phyloP scores from a whole-genome alignment of 805 yeast species.

The Candida jianshihensis region DNA sequence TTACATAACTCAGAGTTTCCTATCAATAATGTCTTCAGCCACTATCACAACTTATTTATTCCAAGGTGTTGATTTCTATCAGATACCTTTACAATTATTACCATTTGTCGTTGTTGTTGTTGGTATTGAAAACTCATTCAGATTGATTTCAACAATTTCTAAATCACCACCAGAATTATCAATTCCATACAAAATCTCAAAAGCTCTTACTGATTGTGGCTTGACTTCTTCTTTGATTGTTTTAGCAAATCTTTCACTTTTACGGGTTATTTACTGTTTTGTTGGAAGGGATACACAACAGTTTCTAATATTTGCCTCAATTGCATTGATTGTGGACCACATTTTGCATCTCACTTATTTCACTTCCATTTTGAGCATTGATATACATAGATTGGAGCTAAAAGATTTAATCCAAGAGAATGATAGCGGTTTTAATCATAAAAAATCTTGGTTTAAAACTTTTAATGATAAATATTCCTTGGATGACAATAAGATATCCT shows the following conservation, averaged over 20 bases:
- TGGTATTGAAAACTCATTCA: slow-evolving; percentile 41
- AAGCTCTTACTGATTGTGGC: slow-evolving; percentile 30
- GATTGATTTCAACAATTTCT: slow-evolving; percentile 35
- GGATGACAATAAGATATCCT: slow-evolving; percentile 5
- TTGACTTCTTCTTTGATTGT: slow-evolving; percentile 32
- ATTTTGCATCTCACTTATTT: slow-evolving; percentile 57
- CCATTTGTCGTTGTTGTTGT: slow-evolving; percentile 36
- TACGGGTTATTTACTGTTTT: slow-evolving; percentile 23
- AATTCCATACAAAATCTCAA: slow-evolving; percentile 29
- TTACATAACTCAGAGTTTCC: slow-evolving; percentile 30
- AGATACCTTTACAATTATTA: slow-evolving; percentile 34
- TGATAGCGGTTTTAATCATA: slow-evolving; percentile 1
- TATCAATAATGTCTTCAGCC: slow-evolving; percentile 36
- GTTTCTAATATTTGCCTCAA: slow-evolving; percentile 37
- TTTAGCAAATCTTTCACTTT: slow-evolving; percentile 20
- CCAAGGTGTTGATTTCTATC: slow-evolving; percentile 27
- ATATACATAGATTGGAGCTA: slow-evolving; percentile 55
- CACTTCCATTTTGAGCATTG: slow-evolving; percentile 59
- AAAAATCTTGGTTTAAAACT: slow-evolving; percentile 4
- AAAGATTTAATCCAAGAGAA: slow-evolving; percentile 45
- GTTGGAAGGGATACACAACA: slow-evolving; percentile 29
- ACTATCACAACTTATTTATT: slow-evolving; percentile 34
- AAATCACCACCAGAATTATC: slow-evolving; percentile 36
- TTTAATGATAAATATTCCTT: slow-evolving; percentile 1
- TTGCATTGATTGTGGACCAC: slow-evolving; percentile 52